phyloP scores from a whole-genome alignment of 805 yeast genomes.

The Kodamaea restingae region DNA sequence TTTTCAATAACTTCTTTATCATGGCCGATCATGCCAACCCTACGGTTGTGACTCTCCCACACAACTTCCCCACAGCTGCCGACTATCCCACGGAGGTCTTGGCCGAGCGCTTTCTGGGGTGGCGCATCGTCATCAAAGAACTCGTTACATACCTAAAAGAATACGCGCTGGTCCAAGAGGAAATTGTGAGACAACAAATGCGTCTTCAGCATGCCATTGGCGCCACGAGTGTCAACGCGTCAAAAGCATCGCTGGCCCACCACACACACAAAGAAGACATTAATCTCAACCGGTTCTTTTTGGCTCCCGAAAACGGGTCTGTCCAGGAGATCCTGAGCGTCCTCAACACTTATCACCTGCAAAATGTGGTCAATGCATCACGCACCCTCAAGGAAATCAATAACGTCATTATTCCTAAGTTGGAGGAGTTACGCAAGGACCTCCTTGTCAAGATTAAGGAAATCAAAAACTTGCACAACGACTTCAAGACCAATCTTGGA shows the following conservation, averaged over 20 bases:
- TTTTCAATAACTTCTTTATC: background rate
- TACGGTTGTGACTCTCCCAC: conserved; percentile 37
- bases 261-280: conserved; percentile 26
- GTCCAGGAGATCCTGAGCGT: conserved; percentile 78
- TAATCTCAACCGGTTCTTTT: conserved; percentile 50
- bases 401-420: conserved; percentile 46
- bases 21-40: conserved; percentile 29
- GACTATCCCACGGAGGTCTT: conserved; percentile 78
- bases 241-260: conserved; percentile 8
- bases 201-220: conserved; percentile 71
- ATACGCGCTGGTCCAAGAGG: conserved; percentile 82
- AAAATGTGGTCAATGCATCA: conserved; percentile 31
- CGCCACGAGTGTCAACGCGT: conserved; percentile 9
- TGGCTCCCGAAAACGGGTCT: conserved; percentile 76
- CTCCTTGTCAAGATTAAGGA: conserved; percentile 81
- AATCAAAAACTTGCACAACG: conserved; percentile 75
- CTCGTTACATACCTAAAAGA: conserved; percentile 73
- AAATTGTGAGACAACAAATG: conserved; percentile 75
- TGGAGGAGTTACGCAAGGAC: conserved; percentile 63
- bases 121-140: conserved; percentile 78
- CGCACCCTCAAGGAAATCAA: conserved; percentile 50
- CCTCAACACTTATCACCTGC: conserved; percentile 48
- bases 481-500: conserved; percentile 72
- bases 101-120: conserved; percentile 78
- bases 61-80: conserved; percentile 27